Percentiles rank a stretch among this genome's conserved stretches.
Evolutionary conservation across 192 early-diverging fungal species (phyloP).

Genomic region (Backusella morwellensis): DNA sequence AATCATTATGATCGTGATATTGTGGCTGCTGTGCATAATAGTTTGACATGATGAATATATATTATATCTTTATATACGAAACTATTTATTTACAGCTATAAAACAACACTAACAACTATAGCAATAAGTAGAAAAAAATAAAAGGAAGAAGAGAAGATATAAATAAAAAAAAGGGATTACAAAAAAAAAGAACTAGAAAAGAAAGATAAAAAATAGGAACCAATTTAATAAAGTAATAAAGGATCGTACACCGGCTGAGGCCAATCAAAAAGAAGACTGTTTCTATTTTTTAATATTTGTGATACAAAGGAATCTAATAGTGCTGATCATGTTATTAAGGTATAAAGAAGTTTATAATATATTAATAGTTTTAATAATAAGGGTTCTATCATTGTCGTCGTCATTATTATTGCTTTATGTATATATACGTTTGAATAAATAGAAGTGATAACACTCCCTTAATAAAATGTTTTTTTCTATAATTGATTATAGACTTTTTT

Average conservation of each 20-base stretch:
- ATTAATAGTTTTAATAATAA: neutral
- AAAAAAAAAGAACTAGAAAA: neutral
- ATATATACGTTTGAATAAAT: neutral
- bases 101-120: neutral
- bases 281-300: neutral
- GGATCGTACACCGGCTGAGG: neutral
- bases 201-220: slow-evolving; percentile 2
- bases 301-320: neutral
- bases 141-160: neutral
- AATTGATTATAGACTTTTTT: neutral
- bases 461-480: neutral
- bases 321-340: neutral
- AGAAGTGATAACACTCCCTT: neutral
- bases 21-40: slow-evolving; percentile 1
- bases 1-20: neutral
- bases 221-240: slow-evolving; percentile 3
- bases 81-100: neutral
- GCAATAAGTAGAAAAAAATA: neutral
- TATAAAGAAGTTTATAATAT: neutral
- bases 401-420: neutral
- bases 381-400: neutral
- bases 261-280: neutral
- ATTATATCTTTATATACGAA: neutral
- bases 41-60: slow-evolving; percentile 1
- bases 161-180: neutral